A percentile compares a stretch with the other conserved stretches of the same genome.
phyloP scores from a whole-genome alignment of 495 filamentous ascomycete species.

The Penicillium canescens region DNA sequence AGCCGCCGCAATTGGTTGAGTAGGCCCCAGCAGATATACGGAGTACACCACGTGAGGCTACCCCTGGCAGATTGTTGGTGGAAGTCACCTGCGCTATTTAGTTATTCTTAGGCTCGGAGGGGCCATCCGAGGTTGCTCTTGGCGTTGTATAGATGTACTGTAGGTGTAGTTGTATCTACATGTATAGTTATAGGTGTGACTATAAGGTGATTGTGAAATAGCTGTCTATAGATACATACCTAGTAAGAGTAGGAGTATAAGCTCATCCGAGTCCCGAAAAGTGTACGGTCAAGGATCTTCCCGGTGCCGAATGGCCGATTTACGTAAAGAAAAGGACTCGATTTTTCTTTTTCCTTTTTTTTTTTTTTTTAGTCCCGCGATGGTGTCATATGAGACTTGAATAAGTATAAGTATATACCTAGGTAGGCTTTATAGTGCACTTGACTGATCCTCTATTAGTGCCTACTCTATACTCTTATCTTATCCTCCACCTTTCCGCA shows the following conservation, averaged over 20 bases:
- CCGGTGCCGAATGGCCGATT: constrained; percentile 29
- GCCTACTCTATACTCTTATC: background rate
- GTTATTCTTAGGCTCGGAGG: too few species aligned
- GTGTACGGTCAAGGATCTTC: constrained; percentile 22
- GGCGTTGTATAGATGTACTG: background rate
- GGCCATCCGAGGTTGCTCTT: too few species aligned
- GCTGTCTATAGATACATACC: too few species aligned
- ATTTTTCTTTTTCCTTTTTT: background rate
- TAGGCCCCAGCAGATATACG: constrained; percentile 9
- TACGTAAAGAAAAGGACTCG: constrained; percentile 33
- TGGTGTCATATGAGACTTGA: constrained; percentile 13
- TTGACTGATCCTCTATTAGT: too few species aligned
- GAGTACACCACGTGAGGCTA: constrained; percentile 25
- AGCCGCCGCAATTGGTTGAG: constrained; percentile 10
- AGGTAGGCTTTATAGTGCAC: too few species aligned
- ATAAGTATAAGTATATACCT: too few species aligned
- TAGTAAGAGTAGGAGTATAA: too few species aligned
- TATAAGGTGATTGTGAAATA: too few species aligned
- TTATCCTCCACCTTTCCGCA: constrained; percentile 6
- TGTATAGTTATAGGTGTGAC: too few species aligned
- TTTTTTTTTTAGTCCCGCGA: background rate
- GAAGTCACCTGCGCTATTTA: constrained; percentile 14
- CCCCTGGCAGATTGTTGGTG: constrained; percentile 29
- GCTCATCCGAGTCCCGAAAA: constrained; percentile 11
- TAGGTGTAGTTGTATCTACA: too few species aligned